Percentiles rank a stretch among this genome's conserved stretches.
Evolutionary conservation across 352 stramenopile species (phyloP).

Genomic region (Globisporangium cystogenes): DNA sequence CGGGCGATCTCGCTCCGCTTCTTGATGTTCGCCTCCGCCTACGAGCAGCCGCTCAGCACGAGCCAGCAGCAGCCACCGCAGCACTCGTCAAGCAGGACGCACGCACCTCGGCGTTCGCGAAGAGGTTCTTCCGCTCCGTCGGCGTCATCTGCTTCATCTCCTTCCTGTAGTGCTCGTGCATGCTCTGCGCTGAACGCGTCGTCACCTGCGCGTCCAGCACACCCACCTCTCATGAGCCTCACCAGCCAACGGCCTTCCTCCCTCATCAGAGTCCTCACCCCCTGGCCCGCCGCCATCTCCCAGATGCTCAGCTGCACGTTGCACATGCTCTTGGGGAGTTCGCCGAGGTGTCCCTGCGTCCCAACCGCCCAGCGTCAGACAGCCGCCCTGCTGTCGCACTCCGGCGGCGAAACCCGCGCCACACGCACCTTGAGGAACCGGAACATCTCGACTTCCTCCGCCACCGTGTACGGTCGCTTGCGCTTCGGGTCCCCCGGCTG

Average conservation of each 20-base stretch:
- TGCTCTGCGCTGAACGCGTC: slow-evolving; percentile 28
- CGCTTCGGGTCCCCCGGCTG: too few species aligned
- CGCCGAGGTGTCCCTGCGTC: not conserved
- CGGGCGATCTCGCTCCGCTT: not conserved
- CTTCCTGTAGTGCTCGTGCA: slow-evolving; percentile 54
- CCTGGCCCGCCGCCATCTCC: slow-evolving; percentile 21
- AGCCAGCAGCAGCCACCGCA: too few species aligned
- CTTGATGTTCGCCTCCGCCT: slow-evolving; percentile 6
- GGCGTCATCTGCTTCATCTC: slow-evolving; percentile 29
- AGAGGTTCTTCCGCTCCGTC: slow-evolving; percentile 23
- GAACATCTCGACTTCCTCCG: slow-evolving; percentile 48
- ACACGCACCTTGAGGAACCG: slow-evolving; percentile 25
- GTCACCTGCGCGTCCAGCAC: slow-evolving; percentile 18
- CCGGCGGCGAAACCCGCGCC: too few species aligned
- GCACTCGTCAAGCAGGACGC: not conserved
- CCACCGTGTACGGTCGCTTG: slow-evolving; percentile 38
- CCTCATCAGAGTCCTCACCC: not conserved
- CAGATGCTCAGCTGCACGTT: slow-evolving; percentile 17
- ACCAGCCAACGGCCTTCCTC: not conserved
- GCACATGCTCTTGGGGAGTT: slow-evolving; percentile 11
- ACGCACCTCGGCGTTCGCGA: slow-evolving; percentile 24
- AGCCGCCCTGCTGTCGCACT: too few species aligned
- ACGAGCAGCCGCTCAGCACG: not conserved
- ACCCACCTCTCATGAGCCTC: not conserved
- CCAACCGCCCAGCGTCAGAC: not conserved